Evolutionary conservation across 352 stramenopile species (phyloP).

Genomic region (Pilasporangium apinafurcum): DNA sequence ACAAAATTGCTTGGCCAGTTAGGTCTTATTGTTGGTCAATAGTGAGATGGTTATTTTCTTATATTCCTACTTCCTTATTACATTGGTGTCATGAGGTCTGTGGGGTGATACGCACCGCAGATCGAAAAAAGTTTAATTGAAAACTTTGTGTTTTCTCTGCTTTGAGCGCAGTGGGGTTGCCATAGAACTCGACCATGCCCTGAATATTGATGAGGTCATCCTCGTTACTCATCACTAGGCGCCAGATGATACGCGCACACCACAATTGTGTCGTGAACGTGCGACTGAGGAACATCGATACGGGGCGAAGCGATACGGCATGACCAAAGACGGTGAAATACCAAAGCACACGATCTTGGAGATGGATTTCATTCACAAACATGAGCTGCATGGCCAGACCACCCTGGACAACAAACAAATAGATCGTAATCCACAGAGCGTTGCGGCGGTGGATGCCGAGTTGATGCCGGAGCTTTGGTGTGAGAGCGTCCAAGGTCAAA

Average conservation of each 20-base stretch:
- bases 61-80: too few species aligned
- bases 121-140: too few species aligned
- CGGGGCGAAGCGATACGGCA: neutral
- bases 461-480: conserved; percentile 1
- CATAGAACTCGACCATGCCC: conserved; percentile 4
- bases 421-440: neutral
- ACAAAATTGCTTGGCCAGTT: too few species aligned
- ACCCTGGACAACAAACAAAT: conserved; percentile 1
- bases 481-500: conserved; percentile 7
- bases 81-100: too few species aligned
- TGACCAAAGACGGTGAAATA: neutral
- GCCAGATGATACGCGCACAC: conserved; percentile 3
- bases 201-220: conserved; percentile 2
- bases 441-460: neutral
- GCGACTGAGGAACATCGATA: conserved; percentile 4
- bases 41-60: too few species aligned
- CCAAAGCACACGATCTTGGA: conserved; percentile 5
- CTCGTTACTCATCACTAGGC: neutral
- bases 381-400: neutral
- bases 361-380: neutral
- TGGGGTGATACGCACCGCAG: too few species aligned
- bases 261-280: conserved; percentile 3
- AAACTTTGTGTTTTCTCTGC: too few species aligned
- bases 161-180: neutral
- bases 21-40: too few species aligned